These are phyloP conservation scores for Kickxella alabastrina DNA, from an alignment of 192 early-diverging fungal genomes.

Conservation along the genomic window DNA sequence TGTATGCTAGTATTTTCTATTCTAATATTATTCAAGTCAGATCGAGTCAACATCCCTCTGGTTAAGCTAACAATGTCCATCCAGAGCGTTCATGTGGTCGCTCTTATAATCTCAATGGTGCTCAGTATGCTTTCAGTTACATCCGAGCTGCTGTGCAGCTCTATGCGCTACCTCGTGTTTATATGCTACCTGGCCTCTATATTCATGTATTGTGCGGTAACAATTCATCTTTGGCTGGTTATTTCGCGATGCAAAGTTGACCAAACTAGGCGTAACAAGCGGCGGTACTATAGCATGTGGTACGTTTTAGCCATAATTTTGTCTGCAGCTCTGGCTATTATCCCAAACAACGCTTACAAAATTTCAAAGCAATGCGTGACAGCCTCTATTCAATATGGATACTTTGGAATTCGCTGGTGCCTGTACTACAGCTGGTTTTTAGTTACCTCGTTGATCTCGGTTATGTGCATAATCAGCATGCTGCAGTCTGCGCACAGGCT, in stretches of 20 bases:
- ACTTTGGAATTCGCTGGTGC: conserved; percentile 41
- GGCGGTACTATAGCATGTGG: conserved; percentile 47
- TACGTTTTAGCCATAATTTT: conserved; percentile 24
- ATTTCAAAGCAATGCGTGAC: conserved; percentile 20
- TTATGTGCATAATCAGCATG: conserved; percentile 41
- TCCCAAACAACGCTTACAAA: conserved; percentile 34
- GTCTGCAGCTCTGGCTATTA: conserved; percentile 21
- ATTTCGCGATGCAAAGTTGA: conserved; percentile 37
- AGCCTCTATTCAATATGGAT: conserved; percentile 11
- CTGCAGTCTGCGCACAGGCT: conserved; percentile 28
- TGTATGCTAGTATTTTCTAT: conserved; percentile 29
- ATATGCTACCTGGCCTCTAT: conserved; percentile 49
- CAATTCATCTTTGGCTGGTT: conserved; percentile 46
- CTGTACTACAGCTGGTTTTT: conserved; percentile 51
- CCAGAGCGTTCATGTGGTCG: conserved; percentile 43
- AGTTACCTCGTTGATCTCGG: conserved; percentile 30
- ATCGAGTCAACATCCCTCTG: conserved; percentile 40
- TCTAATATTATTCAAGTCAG: conserved; percentile 30
- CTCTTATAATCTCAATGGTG: conserved; percentile 28
- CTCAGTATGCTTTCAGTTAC: conserved; percentile 16
- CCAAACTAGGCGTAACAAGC: conserved; percentile 33
- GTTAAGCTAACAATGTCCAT: conserved; percentile 43
- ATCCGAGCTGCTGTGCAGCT: conserved; percentile 25
- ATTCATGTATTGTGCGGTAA: conserved; percentile 42
- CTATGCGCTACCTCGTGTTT: conserved; percentile 38